Conservation (phyloP, 129 eudicot species). For the Daucus carota region DH1_v3.0 NC_030384.2:43100001-43100500, state of each 20-base stretch:
- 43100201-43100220: conserved; percentile 31
- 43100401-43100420: conserved; percentile 57
- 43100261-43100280: conserved; percentile 16
- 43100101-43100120: conserved; percentile 72
- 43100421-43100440: conserved; percentile 68
- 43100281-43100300: conserved; percentile 12
- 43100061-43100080: conserved; percentile 60
- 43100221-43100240: conserved; percentile 49
- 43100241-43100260: conserved; percentile 26
- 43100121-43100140: conserved; percentile 64
- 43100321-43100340: conserved; percentile 13
- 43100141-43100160: conserved; percentile 64
- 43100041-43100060: conserved; percentile 49
- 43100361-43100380: background rate
- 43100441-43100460: conserved; percentile 67
- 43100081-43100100: conserved; percentile 60
- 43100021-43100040: conserved; percentile 53
- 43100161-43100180: conserved; percentile 52
- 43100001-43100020: conserved; percentile 9
- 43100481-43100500: conserved; percentile 81
- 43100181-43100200: conserved; percentile 22
- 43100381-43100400: conserved; percentile 4
- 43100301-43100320: background rate
- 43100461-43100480: conserved; percentile 86
- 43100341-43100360: conserved; percentile 13